Base-by-base conservation (phyloP, 768 basidiomycete species). In the Harrya chromipes region DNA sequence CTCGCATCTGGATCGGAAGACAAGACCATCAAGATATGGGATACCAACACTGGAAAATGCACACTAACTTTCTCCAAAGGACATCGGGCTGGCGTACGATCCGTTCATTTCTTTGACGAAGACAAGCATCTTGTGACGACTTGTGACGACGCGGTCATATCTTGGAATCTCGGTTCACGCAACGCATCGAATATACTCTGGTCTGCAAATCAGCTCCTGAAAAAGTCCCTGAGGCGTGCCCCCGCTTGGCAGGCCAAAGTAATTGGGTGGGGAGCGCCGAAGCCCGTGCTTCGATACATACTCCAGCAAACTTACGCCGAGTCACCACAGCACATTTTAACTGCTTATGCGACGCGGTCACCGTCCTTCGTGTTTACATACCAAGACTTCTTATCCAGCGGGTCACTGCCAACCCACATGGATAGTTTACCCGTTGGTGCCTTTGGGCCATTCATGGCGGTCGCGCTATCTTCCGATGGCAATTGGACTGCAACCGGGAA, bases 1-100 rank as follows among this genome's bases (percentile, higher is more conserved):
- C 1, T 61, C 5, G 64, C 50, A 8, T 59, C 64, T 2, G 62
- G 62, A 20, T 67, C 63, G 4, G 44, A 58, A 27, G 65, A 66
- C 43, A 55, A 54, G 26, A 58, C 61, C 0, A 26, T 63, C 23
- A 63, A 59, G 24, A 40, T 65, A 24, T 66, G 65, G 65, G 55
- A 62, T 14, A 24, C 38, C 9, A 16, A 5, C 1, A 47, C 59
- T 0, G 64, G 65, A 14, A 49, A 50, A 26, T 61, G 57, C 10
- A 46, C 41, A 0, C 38, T 26, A 5, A 54, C 61, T 1, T 31
- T 60, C 14, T 54, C 51, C 34, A 60, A 50, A 21, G 60, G 57
- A 10, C 47, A 61, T 37, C 38, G 14, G 24, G 26, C 40, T 0
- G 53, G 46, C 1, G 46, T 61, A 47, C 60, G 49, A 26, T 50